These are phyloP conservation scores for Byssothecium circinans DNA, from an alignment of 2,329 filamentous ascomycete species.

Conservation along the genomic window DNA sequence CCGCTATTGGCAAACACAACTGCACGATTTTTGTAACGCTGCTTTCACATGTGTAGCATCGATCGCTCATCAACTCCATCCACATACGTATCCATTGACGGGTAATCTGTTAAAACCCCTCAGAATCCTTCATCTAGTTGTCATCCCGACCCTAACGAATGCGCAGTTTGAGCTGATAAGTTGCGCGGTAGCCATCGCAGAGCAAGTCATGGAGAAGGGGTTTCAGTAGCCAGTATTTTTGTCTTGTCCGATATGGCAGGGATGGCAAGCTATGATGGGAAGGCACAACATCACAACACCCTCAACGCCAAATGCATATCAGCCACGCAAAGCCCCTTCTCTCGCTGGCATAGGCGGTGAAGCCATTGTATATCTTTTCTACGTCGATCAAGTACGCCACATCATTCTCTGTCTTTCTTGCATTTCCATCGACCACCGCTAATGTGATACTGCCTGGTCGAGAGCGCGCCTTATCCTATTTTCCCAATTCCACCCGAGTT, in stretches of 20 bases:
- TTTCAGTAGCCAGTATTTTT: not conserved
- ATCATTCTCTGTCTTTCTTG: not conserved
- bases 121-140: not conserved
- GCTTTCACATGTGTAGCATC: not conserved
- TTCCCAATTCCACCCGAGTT: too few species aligned
- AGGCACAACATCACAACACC: slow-evolving; percentile 3
- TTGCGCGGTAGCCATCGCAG: slow-evolving; percentile 1
- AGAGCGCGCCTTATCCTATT: not conserved
- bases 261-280: not conserved
- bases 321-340: not conserved
- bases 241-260: not conserved
- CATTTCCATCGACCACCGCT: not conserved
- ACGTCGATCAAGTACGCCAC: not conserved
- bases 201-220: slow-evolving; percentile 2
- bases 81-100: not conserved
- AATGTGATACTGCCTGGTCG: not conserved
- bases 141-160: too few species aligned
- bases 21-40: not conserved
- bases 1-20: not conserved
- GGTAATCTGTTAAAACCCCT: not conserved
- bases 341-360: not conserved
- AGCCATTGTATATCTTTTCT: not conserved
- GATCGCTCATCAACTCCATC: not conserved
- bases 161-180: too few species aligned
- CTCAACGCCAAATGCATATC: not conserved